phyloP scores from a whole-genome alignment of 2,329 filamentous ascomycete genomes.

The Aspergillus sojae region DNA sequence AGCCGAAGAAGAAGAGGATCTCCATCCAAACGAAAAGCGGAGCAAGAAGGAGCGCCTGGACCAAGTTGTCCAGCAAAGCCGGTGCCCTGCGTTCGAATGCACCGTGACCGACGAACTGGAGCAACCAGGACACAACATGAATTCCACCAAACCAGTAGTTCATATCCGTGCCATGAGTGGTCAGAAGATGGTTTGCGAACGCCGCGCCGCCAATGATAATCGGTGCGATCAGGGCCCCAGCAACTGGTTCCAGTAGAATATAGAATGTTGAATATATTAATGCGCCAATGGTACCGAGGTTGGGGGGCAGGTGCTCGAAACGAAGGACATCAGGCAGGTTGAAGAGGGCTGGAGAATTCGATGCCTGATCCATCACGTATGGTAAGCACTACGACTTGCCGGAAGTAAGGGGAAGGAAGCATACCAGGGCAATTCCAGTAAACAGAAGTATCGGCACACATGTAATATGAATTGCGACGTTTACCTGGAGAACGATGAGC shows the following conservation, averaged over 20 bases:
- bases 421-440: conserved; percentile 62
- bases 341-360: conserved; percentile 57
- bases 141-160: conserved; percentile 69
- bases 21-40: conserved; percentile 98
- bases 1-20: conserved; percentile 85
- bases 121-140: conserved; percentile 77
- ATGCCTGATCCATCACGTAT: conserved; percentile 47
- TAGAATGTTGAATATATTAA: conserved; percentile 76
- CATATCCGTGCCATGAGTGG: conserved; percentile 61
- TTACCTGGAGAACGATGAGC: conserved; percentile 52
- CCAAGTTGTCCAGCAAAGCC: conserved; percentile 84
- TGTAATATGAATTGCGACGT: conserved; percentile 64
- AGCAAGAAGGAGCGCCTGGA: conserved; percentile 89
- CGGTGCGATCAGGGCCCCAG: conserved; percentile 74
- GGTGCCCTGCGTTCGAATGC: conserved; percentile 85
- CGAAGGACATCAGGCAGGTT: conserved; percentile 57
- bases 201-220: conserved; percentile 77
- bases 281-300: conserved; percentile 60
- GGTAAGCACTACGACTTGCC: conserved; percentile 6
- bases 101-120: conserved; percentile 90
- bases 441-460: conserved; percentile 65
- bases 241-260: conserved; percentile 89
- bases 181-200: conserved; percentile 72
- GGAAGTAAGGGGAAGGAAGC: conserved; percentile 23
- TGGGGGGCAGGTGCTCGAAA: conserved; percentile 61